Evolutionary conservation across 1,284 basidiomycete species (phyloP).

Genomic region (Meira nashicola): DNA sequence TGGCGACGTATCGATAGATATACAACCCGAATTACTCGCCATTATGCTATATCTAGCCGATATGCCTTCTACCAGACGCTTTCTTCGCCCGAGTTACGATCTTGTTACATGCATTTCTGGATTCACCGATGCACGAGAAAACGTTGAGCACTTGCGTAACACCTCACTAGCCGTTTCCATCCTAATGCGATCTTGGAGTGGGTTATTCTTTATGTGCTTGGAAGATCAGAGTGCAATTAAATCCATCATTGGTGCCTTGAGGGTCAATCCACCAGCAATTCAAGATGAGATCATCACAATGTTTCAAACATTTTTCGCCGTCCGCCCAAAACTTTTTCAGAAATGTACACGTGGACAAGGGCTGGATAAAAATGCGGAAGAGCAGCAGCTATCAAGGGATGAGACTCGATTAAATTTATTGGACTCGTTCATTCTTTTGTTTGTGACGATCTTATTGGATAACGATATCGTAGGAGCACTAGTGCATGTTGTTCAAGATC

Average conservation of each 20-base stretch:
- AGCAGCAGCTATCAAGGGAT: not conserved
- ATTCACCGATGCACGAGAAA: conserved; percentile 71
- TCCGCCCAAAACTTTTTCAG: not conserved
- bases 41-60: conserved; percentile 81
- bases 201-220: conserved; percentile 89
- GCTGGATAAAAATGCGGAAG: not conserved
- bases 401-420: conserved; percentile 58
- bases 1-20: conserved; percentile 79
- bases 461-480: conserved; percentile 63
- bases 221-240: conserved; percentile 78
- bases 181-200: conserved; percentile 87
- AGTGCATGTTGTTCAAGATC: conserved; percentile 37
- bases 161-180: conserved; percentile 73
- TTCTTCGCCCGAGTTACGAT: conserved; percentile 76
- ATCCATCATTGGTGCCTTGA: conserved; percentile 76
- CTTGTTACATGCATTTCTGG: conserved; percentile 60
- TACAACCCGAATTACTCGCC: conserved; percentile 76
- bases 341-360: not conserved
- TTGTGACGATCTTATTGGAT: conserved; percentile 79
- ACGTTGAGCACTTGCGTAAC: conserved; percentile 61
- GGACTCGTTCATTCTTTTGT: conserved; percentile 87
- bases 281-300: conserved; percentile 67
- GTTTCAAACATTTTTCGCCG: conserved; percentile 83
- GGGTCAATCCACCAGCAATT: conserved; percentile 79
- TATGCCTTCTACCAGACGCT: conserved; percentile 73